Conservation (phyloP, 192 early-diverging fungal species). For the Mortierella claussenii region DNA sequence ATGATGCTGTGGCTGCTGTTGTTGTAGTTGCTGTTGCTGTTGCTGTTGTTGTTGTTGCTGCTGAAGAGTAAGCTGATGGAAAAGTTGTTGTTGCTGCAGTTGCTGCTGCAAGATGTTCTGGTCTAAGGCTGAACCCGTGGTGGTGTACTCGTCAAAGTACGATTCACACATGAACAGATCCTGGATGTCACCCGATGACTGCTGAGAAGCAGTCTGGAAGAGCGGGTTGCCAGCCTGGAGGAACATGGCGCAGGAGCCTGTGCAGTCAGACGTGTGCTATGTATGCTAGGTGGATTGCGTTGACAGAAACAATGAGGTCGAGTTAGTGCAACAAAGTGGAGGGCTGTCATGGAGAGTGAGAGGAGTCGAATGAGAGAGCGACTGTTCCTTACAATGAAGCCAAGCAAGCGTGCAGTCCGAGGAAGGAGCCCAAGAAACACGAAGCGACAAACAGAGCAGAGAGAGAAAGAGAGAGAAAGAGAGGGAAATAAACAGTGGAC, state of each 20-base stretch:
- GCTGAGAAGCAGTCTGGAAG: constrained; percentile 18
- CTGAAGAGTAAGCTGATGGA: constrained; percentile 27
- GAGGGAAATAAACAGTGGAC: no score
- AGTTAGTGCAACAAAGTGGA: no score
- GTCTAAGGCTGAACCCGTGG: constrained; percentile 23
- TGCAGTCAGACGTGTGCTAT: neutral
- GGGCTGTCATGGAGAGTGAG: no score
- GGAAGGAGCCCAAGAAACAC: no score
- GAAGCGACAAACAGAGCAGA: no score
- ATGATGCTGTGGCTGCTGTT: constrained; percentile 35
- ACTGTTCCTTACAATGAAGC: no score
- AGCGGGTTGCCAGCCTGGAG: constrained; percentile 43
- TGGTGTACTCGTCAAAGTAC: constrained; percentile 57
- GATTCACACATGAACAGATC: constrained; percentile 56
- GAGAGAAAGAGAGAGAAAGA: no score
- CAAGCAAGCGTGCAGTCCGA: no score
- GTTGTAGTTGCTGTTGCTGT: constrained; percentile 29
- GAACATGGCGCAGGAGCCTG: constrained; percentile 23
- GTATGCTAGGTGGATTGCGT: neutral
- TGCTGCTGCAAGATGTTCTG: constrained; percentile 6
- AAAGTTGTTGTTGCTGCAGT: constrained; percentile 9
- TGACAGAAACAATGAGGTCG: neutral
- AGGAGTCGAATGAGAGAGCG: no score
- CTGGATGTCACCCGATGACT: constrained; percentile 32
- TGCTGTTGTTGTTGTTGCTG: constrained; percentile 34